These are phyloP conservation scores for Chalciporus pseudorubinellus DNA, from an alignment of 768 basidiomycete species.

Conservation along the genomic window DNA sequence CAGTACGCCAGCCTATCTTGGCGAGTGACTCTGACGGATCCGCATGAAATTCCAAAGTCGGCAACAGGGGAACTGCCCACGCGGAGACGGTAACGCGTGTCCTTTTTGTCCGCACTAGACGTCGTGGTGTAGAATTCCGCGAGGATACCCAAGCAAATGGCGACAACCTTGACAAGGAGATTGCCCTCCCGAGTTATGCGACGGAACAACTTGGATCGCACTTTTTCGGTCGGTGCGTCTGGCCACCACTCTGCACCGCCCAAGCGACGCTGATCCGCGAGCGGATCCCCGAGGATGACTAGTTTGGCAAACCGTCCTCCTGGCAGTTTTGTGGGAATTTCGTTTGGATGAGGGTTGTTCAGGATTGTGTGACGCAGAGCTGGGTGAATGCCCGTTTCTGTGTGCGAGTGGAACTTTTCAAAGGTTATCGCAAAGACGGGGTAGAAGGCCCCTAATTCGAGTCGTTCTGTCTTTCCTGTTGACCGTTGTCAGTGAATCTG, in stretches of 20 bases:
- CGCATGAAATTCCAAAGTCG: conserved; percentile 45
- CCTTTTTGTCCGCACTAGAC: conserved; percentile 5
- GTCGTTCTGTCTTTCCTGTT: conserved; percentile 36
- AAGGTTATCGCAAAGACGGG: conserved; percentile 31
- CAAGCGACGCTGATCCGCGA: neutral
- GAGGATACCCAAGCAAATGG: conserved; percentile 35
- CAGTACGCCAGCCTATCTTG: conserved; percentile 40
- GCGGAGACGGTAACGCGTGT: conserved; percentile 34
- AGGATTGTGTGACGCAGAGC: conserved; percentile 30
- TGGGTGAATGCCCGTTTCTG: conserved; percentile 10
- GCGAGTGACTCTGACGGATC: conserved; percentile 31
- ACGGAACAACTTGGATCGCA: conserved; percentile 29
- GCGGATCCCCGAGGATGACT: conserved; percentile 30
- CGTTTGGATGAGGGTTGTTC: conserved; percentile 19
- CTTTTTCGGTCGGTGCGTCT: conserved; percentile 19
- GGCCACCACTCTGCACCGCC: conserved; percentile 36
- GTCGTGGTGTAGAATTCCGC: conserved; percentile 42
- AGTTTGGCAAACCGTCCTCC: conserved; percentile 28
- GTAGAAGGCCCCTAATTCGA: conserved; percentile 33
- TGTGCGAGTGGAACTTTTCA: conserved; percentile 19
- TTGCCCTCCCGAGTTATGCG: conserved; percentile 30
- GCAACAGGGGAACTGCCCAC: conserved; percentile 40
- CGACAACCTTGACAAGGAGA: conserved; percentile 33
- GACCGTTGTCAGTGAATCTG: too few relatives aligned
- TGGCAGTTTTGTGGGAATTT: conserved; percentile 14